Evolutionary conservation across 2,329 filamentous ascomycete genomes (phyloP), one percentile per base, ranked within the genome.

Genomic region (Calonectria montana): DNA sequence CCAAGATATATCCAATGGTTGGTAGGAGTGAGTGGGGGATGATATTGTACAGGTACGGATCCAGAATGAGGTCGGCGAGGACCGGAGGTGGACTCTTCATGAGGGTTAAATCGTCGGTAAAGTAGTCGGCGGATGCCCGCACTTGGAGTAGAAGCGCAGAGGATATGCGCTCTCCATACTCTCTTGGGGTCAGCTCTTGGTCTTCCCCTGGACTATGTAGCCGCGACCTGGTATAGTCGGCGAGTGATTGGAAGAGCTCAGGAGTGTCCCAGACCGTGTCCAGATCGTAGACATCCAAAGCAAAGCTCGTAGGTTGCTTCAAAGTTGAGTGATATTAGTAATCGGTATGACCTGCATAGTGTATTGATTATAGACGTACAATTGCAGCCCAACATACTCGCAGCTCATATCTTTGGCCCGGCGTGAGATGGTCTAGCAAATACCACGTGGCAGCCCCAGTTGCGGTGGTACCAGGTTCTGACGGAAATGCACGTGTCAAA

Each of bases 351-450:
- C 16, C 18, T 35, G 25, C 37, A 29, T 45, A 21, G 43, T 72
- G 12, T 55, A 48, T 43, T 69, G 57, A 43, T 31, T 63, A 43
- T 59, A 50, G 37, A 88, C 94, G 84, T 88, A 98, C 96, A 72
- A 93, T 97, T 47, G 97, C 97, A 72, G 95, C 89, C 96, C 96
- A 99, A 85, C 96, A 98, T 71, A 98, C 88, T 67, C 97, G 92
- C 61, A 97, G 89, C 86, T 99, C 97, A 87, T 98, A 98, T 75
- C 95, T 90, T 79, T 93, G 92, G 13, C 91, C 90, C 41, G 91
- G 88, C n/a, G 84, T 87, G 67, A 99, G 87, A 39, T 88, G 85
- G 69, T 93, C 89, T 7, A 99, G 89, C 9, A 96, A 85, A 76
- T 95, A 90, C 97, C 97, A 98, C 31, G 93, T 92, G 64, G 92